Evolutionary conservation across 1,139 yeast species (phyloP).

Genomic region (Blastobotrys serpentis): DNA sequence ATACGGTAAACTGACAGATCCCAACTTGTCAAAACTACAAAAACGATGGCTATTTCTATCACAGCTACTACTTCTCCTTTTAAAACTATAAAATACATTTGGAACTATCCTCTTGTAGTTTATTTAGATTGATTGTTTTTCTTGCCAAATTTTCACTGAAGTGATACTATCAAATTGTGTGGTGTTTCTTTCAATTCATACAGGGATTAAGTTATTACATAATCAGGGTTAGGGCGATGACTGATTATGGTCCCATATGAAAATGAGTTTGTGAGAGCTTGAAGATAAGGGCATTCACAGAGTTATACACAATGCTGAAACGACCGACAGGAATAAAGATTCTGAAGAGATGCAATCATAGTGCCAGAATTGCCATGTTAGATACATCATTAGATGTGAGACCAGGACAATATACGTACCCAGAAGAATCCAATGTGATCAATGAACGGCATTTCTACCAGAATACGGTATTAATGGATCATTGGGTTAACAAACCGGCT

Average conservation of each 20-base stretch:
- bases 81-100: too few relatives aligned
- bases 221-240: not conserved
- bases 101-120: too few relatives aligned
- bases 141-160: too few relatives aligned
- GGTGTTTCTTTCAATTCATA: too few relatives aligned
- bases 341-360: conserved; percentile 19
- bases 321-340: not conserved
- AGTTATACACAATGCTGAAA: conserved; percentile 4
- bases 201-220: too few relatives aligned
- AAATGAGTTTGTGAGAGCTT: not conserved
- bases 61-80: too few relatives aligned
- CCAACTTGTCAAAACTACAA: too few relatives aligned
- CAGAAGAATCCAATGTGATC: conserved; percentile 40
- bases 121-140: too few relatives aligned
- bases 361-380: conserved; percentile 26
- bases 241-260: not conserved
- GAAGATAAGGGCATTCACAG: not conserved
- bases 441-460: conserved; percentile 73
- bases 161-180: too few relatives aligned
- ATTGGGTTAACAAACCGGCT: conserved; percentile 63
- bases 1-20: too few relatives aligned
- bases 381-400: conserved; percentile 23
- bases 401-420: conserved; percentile 34
- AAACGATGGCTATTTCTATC: too few relatives aligned
- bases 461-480: conserved; percentile 63